These are phyloP conservation scores for Onygenales sp. DNA, from an alignment of 2,329 filamentous ascomycete genomes.

Conservation along the genomic window DNA sequence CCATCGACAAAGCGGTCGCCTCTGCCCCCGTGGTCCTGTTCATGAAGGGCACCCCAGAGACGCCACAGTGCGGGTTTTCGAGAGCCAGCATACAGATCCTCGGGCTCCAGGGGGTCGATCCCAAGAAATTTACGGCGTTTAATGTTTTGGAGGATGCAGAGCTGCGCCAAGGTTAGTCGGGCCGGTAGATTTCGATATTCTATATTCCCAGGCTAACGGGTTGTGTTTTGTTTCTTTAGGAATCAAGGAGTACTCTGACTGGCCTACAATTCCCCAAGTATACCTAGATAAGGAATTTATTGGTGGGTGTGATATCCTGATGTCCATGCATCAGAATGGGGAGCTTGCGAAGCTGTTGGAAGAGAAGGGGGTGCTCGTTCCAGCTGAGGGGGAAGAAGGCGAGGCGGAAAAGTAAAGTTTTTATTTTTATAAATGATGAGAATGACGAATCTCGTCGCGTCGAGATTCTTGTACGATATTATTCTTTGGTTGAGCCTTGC, in stretches of 20 bases:
- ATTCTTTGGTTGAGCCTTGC: not conserved
- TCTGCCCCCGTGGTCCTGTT: slow-evolving; percentile 92
- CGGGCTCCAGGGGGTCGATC: slow-evolving; percentile 88
- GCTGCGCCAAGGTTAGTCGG: slow-evolving; percentile 60
- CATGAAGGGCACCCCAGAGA: slow-evolving; percentile 98
- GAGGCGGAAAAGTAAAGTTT: not conserved
- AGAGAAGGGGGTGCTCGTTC: slow-evolving; percentile 77
- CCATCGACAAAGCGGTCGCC: slow-evolving; percentile 81
- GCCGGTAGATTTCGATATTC: not conserved
- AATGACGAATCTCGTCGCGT: not conserved
- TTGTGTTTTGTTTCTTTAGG: slow-evolving; percentile 41
- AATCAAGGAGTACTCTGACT: slow-evolving; percentile 98
- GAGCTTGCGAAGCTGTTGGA: slow-evolving; percentile 85
- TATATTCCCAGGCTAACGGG: not conserved
- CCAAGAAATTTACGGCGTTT: slow-evolving; percentile 92
- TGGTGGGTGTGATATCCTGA: slow-evolving; percentile 93
- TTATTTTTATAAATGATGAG: not conserved
- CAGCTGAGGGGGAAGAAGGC: slow-evolving; percentile 39
- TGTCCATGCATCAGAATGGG: slow-evolving; percentile 95
- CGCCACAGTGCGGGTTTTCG: slow-evolving; percentile 93
- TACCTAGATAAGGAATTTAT: slow-evolving; percentile 95
- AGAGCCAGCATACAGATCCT: slow-evolving; percentile 91
- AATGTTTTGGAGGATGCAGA: slow-evolving; percentile 92
- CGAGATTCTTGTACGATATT: not conserved
- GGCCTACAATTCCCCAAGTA: slow-evolving; percentile 96